Conservation (phyloP, 257 asterid genomes). For the Gentiana dahurica region DNA sequence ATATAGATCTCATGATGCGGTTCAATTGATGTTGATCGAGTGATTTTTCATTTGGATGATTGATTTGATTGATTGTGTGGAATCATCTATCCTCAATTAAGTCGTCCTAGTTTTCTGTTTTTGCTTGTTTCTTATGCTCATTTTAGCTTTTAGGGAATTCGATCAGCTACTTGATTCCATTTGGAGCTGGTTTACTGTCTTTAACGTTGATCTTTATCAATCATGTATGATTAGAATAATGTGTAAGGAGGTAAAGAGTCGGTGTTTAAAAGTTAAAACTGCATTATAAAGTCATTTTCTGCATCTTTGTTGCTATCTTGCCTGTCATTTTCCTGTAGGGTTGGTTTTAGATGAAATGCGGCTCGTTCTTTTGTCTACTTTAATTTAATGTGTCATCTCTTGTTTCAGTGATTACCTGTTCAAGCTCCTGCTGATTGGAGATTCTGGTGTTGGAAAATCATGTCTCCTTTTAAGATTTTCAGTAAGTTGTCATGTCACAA, state of each 20-base stretch:
- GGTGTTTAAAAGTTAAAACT: no score
- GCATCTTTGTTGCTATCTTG: no score
- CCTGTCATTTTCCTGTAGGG: no score
- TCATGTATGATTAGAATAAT: no score
- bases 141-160: no score
- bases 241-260: no score
- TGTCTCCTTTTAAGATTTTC: slow-evolving; percentile 30
- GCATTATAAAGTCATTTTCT: no score
- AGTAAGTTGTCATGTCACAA: slow-evolving; percentile 12
- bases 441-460: slow-evolving; percentile 35
- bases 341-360: background rate
- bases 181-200: background rate
- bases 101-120: no score
- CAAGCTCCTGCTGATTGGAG: slow-evolving; percentile 31
- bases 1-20: background rate
- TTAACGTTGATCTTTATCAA: background rate
- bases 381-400: background rate
- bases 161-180: background rate
- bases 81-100: no score
- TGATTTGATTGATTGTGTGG: background rate
- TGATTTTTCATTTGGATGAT: background rate
- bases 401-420: slow-evolving; percentile 25
- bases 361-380: no score
- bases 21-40: background rate
- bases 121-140: no score